Evolutionary conservation across 306 rosid genomes (phyloP), one percentile per base, ranked within the genome.

Genomic region (Citrullus amarus): DNA sequence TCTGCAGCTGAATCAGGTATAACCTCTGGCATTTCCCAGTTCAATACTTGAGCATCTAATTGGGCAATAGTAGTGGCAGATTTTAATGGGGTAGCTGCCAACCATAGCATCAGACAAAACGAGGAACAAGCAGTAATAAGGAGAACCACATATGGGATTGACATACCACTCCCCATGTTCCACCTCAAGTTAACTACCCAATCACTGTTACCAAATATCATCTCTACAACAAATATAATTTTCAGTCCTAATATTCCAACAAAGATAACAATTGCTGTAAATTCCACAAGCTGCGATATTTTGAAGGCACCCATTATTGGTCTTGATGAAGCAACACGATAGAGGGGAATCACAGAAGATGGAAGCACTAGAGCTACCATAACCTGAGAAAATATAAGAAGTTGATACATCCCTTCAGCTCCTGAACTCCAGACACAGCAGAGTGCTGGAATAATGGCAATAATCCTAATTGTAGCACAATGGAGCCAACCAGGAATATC

Each of bases 401-500:
- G 83, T 67, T 92, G 95, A 88, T 89, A 92, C 90, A 91, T 87
- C 82, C 97, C 98, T 82, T 95, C 98, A 61, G 97, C 90, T 80
- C 97, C 98, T 9, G 91, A 88, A 86, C 87, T 89, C 97, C 97
- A 95, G 32, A 86, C 97, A 76, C 93, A 95, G 69, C 88, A 92
- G 56, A 95, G 87, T 53, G 98, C 97, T 13, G 98, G 97, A 88
- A 89, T 81, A 79, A 91, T 83, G 20, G 97, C 90, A 85, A 92
- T 78, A 79, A 92, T 89, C 86, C 98, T 89, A 80, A 95, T 86
- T 76, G 97, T 95, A 20, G 85, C 90, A 82, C 91, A 95, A 80
- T 95, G 97, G 81, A 95, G 94, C 98, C 98, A 95, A 76, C 93
- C 96, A 12, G 98, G 98, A 81, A 92, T 90, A 61, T 95, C 93